A percentile compares a stretch with the other conserved stretches of the same genome.
Evolutionary conservation across 1,284 basidiomycete species (phyloP).

Genomic region (Peniophora sp.): DNA sequence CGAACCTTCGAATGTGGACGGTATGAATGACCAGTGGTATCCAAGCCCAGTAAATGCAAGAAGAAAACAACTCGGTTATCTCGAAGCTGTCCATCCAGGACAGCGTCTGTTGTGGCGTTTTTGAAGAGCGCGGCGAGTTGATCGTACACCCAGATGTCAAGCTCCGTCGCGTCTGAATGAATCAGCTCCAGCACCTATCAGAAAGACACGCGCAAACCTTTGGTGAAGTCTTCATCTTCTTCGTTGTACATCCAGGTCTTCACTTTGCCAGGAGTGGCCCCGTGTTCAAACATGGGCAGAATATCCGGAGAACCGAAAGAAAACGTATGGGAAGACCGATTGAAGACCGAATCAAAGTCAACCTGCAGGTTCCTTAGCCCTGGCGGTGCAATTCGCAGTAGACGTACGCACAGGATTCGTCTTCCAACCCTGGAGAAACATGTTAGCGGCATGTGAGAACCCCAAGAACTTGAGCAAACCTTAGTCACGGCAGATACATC

Average conservation of each 20-base stretch:
- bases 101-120: slow-evolving; percentile 50
- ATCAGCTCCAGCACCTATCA: slow-evolving; percentile 3
- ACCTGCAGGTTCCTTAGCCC: slow-evolving; percentile 52
- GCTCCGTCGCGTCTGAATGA: slow-evolving; percentile 69
- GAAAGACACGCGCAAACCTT: slow-evolving; percentile 36
- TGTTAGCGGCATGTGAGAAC: slow-evolving; percentile 2
- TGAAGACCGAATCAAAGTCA: slow-evolving; percentile 86
- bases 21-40: slow-evolving; percentile 86
- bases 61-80: slow-evolving; percentile 70
- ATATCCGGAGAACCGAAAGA: slow-evolving; percentile 90
- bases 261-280: slow-evolving; percentile 66
- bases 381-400: too few relatives aligned
- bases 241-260: slow-evolving; percentile 75
- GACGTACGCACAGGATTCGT: slow-evolving; percentile 61
- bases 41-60: slow-evolving; percentile 78
- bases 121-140: slow-evolving; percentile 51
- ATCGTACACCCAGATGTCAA: slow-evolving; percentile 79
- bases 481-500: slow-evolving; percentile 87
- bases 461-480: slow-evolving; percentile 29
- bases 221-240: slow-evolving; percentile 79
- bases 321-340: slow-evolving; percentile 73
- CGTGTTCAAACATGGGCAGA: slow-evolving; percentile 80
- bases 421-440: slow-evolving; percentile 68
- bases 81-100: slow-evolving; percentile 42
- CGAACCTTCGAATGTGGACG: slow-evolving; percentile 70